Percentiles rank a stretch among this genome's conserved stretches.
These are phyloP conservation scores for Pythium brassicae DNA, from an alignment of 352 stramenopile species.

Conservation along the genomic window DNA sequence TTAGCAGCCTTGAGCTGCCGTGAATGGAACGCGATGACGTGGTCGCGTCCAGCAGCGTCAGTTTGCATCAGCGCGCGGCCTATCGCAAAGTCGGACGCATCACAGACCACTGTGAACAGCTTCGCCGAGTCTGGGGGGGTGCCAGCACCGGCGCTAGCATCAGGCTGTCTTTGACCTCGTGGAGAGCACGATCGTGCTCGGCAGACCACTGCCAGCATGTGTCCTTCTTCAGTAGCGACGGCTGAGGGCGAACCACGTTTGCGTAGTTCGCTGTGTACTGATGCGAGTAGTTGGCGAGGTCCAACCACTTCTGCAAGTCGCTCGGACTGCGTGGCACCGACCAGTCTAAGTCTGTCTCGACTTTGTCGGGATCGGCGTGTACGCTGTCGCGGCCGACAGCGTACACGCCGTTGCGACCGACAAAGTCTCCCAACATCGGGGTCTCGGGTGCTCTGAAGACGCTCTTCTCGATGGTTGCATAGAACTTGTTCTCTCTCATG, in stretches of 20 bases:
- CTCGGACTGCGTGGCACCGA: constrained; percentile 7
- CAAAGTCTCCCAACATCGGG: background rate
- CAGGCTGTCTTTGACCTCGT: constrained; percentile 13
- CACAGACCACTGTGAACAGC: constrained; percentile 19
- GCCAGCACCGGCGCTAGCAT: constrained; percentile 6
- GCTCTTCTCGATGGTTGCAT: background rate
- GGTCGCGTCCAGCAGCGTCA: background rate
- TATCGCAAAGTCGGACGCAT: constrained; percentile 17
- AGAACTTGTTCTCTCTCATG: constrained; percentile 4
- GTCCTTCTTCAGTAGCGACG: constrained; percentile 17
- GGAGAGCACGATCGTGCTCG: constrained; percentile 13
- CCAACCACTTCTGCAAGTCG: constrained; percentile 12
- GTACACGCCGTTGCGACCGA: constrained; percentile 2
- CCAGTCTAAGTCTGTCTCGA: constrained; percentile 5
- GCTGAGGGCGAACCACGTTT: constrained; percentile 2
- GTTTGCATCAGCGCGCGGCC: constrained; percentile 7
- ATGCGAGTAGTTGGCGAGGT: constrained; percentile 17
- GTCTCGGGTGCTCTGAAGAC: background rate
- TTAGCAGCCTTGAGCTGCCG: constrained; percentile 22
- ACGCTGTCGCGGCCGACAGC: too few species aligned
- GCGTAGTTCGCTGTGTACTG: constrained; percentile 20
- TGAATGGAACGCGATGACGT: constrained; percentile 14
- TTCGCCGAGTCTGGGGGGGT: constrained; percentile 5
- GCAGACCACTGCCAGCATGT: constrained; percentile 5
- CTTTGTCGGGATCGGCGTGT: constrained; percentile 16